Evolutionary conservation across 78 protist genomes (phyloP).

Genomic region (Tieghemostelium lacteum): DNA sequence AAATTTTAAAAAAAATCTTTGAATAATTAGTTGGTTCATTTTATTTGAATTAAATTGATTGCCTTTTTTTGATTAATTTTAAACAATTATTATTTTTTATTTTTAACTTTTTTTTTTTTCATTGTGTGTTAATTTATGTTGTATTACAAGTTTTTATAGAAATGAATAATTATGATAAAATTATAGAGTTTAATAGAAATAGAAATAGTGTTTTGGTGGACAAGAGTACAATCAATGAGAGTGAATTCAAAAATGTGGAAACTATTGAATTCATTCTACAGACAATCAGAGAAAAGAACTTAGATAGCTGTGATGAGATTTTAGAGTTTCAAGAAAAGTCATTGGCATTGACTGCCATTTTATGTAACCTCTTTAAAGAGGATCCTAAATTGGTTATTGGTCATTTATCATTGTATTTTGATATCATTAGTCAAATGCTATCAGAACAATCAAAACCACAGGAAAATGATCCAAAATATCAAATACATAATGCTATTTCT

Average conservation of each 20-base stretch:
- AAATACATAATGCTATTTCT: conserved; percentile 2
- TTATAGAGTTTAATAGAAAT: neutral
- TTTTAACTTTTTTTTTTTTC: too few relatives aligned
- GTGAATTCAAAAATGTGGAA: neutral
- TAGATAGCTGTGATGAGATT: neutral
- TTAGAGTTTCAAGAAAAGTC: neutral
- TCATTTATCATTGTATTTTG: neutral
- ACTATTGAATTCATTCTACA: conserved; percentile 6
- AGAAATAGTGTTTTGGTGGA: conserved; percentile 1
- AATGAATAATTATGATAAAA: neutral
- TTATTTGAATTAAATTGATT: too few relatives aligned
- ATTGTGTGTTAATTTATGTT: too few relatives aligned
- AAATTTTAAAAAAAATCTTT: too few relatives aligned
- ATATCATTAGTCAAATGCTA: too few relatives aligned
- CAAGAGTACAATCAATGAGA: neutral
- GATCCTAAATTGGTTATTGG: conserved; percentile 1
- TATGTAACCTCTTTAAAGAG: conserved; percentile 36
- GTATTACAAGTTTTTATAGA: too few relatives aligned
- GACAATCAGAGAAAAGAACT: neutral
- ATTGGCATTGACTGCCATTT: conserved; percentile 2
- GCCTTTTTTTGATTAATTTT: too few relatives aligned
- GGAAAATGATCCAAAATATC: neutral
- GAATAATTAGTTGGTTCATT: too few relatives aligned
- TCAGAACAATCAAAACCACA: neutral
- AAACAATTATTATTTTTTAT: too few relatives aligned